phyloP scores from a whole-genome alignment of 2,329 filamentous ascomycete genomes.

The Cylindrodendrum hubeiense region DNA sequence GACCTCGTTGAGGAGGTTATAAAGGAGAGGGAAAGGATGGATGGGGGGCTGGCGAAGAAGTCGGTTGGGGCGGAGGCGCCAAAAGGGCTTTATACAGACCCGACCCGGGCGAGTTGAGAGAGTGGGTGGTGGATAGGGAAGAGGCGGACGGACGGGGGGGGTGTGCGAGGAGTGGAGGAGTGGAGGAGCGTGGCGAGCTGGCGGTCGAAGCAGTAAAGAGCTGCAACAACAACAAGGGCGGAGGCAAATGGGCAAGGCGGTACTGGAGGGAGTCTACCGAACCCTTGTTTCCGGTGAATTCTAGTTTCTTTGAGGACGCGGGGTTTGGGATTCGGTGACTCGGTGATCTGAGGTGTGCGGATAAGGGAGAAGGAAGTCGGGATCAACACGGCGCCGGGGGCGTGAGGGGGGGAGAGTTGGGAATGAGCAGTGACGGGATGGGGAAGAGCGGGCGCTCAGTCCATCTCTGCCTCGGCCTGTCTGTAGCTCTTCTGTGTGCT shows the following conservation, averaged over 20 bases:
- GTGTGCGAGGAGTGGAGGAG: slow-evolving; percentile 41
- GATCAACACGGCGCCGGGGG: background rate
- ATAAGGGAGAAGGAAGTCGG: slow-evolving; percentile 1
- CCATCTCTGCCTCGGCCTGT: background rate
- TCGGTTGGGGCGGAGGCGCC: slow-evolving; percentile 42
- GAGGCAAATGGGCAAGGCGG: background rate
- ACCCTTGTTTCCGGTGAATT: background rate
- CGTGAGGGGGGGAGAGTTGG: background rate
- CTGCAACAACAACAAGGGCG: slow-evolving; percentile 3
- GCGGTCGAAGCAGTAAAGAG: slow-evolving; percentile 21
- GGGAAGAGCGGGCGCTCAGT: background rate
- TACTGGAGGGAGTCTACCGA: background rate
- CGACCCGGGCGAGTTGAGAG: slow-evolving; percentile 28
- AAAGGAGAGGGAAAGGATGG: slow-evolving; percentile 19
- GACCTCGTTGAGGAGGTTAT: slow-evolving; percentile 34
- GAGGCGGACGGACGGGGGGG: slow-evolving; percentile 28
- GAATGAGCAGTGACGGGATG: background rate
- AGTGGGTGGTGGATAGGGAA: slow-evolving; percentile 27
- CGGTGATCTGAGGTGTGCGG: slow-evolving; percentile 8
- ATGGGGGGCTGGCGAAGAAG: slow-evolving; percentile 29
- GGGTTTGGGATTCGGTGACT: background rate
- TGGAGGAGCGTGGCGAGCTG: slow-evolving; percentile 23
- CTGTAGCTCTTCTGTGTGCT: background rate
- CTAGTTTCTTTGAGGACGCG: background rate
- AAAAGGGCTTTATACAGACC: slow-evolving; percentile 46